Evolutionary conservation across 768 basidiomycete species (phyloP).

Genomic region (Boletus patriciae): DNA sequence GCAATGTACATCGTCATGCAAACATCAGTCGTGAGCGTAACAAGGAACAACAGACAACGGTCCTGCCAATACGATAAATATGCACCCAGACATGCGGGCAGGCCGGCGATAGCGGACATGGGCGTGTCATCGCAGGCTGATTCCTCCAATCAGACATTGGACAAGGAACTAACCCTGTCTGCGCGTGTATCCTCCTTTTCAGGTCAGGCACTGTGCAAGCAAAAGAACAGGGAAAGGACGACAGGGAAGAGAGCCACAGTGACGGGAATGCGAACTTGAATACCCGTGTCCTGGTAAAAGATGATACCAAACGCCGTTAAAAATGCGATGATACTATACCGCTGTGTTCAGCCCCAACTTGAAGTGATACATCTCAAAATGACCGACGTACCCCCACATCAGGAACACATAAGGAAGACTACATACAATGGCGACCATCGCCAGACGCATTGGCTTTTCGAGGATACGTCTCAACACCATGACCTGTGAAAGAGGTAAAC

Average conservation of each 20-base stretch:
- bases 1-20: slow-evolving; percentile 1
- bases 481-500: slow-evolving; percentile 18
- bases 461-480: slow-evolving; percentile 29
- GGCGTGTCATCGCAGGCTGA: neutral
- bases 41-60: neutral
- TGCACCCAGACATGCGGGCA: neutral
- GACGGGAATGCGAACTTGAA: slow-evolving; percentile 28
- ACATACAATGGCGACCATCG: slow-evolving; percentile 40
- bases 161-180: neutral
- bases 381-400: slow-evolving; percentile 38
- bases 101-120: neutral
- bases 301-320: slow-evolving; percentile 29
- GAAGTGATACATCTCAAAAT: neutral
- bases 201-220: slow-evolving; percentile 25
- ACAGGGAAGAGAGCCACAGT: slow-evolving; percentile 25
- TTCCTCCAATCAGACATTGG: slow-evolving; percentile 1
- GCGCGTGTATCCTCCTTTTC: slow-evolving; percentile 13
- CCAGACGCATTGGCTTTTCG: slow-evolving; percentile 29
- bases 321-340: slow-evolving; percentile 37
- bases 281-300: slow-evolving; percentile 30
- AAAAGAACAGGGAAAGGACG: slow-evolving; percentile 30
- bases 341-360: neutral
- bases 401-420: slow-evolving; percentile 42
- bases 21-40: neutral
- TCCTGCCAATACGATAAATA: neutral